These are phyloP conservation scores for Nakaseomyces kungkrabaensis DNA, from an alignment of 1,139 yeast genomes.

Conservation along the genomic window DNA sequence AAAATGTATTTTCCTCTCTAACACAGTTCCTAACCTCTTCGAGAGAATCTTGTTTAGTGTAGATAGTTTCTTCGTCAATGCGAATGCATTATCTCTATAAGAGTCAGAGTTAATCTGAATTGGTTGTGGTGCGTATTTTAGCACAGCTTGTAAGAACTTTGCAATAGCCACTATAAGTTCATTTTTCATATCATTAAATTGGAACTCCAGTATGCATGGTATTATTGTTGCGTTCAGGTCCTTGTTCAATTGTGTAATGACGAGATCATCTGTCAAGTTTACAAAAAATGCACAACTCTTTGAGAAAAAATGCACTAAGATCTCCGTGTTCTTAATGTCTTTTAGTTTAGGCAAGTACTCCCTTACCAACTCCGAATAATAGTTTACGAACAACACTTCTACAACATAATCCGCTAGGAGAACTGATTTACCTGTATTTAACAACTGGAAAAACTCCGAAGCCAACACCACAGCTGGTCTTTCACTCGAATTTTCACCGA, in stretches of 20 bases:
- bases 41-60: constrained; percentile 19
- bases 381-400: constrained; percentile 25
- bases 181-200: constrained; percentile 10
- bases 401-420: constrained; percentile 25
- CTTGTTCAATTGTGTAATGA: constrained; percentile 21
- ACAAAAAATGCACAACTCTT: constrained; percentile 21
- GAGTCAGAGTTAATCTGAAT: constrained; percentile 12
- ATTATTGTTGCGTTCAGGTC: constrained; percentile 20
- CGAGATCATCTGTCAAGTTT: constrained; percentile 21
- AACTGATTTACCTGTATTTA: constrained; percentile 16
- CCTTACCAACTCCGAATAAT: constrained; percentile 21
- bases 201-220: constrained; percentile 17
- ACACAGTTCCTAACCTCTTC: constrained; percentile 14
- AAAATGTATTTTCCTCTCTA: constrained; percentile 20
- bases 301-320: constrained; percentile 23
- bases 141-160: constrained; percentile 21
- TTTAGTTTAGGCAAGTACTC: constrained; percentile 20
- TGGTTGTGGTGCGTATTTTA: constrained; percentile 13
- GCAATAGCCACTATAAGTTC: constrained; percentile 21
- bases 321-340: constrained; percentile 10
- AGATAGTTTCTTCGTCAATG: constrained; percentile 15
- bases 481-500: not conserved
- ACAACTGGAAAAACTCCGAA: constrained; percentile 16
- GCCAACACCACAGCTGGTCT: constrained; percentile 8
- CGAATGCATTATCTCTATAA: constrained; percentile 12